Base-by-base conservation (phyloP, 2,329 filamentous ascomycete genomes). In the Colletotrichum sp. region DNA sequence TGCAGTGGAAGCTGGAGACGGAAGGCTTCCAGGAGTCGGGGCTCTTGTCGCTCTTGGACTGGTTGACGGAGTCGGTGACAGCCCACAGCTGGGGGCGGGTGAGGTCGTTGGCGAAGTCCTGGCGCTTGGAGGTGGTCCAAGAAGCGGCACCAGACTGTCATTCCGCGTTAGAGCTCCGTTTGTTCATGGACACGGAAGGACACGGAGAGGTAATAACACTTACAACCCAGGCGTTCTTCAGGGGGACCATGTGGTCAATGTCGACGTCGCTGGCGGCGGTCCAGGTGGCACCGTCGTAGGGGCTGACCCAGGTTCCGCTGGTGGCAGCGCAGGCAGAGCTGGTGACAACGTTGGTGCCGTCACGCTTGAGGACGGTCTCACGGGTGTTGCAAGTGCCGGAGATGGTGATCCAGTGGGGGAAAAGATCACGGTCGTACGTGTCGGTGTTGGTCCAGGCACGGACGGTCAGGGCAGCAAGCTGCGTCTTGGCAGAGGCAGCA, bases 211-310 rank as follows among this genome's bases (percentile, higher is more conserved):
- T 6, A 6, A 62, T 5, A 26, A 1, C n/a, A 84, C 88, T 80
- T 79, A 92, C 91, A 77, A 94, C 92, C 95, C 94, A 96, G 7
- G 95, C 94, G 81, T 96, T 95, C 82, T 93, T 93, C 76, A 98
- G 83, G 1, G 95, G 95, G 4, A 98, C 94, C 85, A 97, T 89
- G 83, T 97, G 95, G 83, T 97, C 95, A 76, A 97, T 96, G 79
- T 96, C 94, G 2, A 97, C 83, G 79, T 96, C 93, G 21, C 88
- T 90, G 2, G 94, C 90, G 1, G 87, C 86, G 0, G 91, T 93
- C 93, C 93, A 95, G 2, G 88, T 92, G 1, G 86, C 92, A 18
- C 94, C 94, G 80, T 96, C 95, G 82, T 94, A 97, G 0, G 94
- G 93, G 44, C 91, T 93, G 55, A 83, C 84, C 95, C 95, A 97